Evolutionary conservation across 208 protist species (phyloP).

Genomic region (Trypanosoma cruzi): DNA sequence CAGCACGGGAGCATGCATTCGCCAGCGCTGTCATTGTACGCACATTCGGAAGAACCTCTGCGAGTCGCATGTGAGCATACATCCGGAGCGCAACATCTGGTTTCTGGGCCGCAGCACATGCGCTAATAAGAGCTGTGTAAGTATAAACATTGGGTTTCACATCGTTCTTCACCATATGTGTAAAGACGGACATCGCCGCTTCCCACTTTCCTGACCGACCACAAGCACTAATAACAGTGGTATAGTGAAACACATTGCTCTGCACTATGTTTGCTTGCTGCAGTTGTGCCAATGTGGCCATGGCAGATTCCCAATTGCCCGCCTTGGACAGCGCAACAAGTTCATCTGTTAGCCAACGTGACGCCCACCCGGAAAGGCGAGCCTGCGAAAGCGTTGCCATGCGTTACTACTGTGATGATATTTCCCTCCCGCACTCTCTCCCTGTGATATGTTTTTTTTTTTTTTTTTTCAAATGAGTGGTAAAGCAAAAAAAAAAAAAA

Average conservation of each 20-base stretch:
- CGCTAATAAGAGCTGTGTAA: constrained; percentile 78
- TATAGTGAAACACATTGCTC: constrained; percentile 92
- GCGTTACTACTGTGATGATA: constrained; percentile 1
- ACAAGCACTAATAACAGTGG: constrained; percentile 83
- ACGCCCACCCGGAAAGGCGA: constrained; percentile 66
- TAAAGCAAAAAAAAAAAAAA: not conserved
- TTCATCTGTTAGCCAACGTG: constrained; percentile 89
- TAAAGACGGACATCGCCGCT: constrained; percentile 60
- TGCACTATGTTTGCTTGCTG: constrained; percentile 71
- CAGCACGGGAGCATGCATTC: constrained; percentile 51
- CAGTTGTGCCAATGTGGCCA: constrained; percentile 63
- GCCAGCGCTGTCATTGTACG: constrained; percentile 79
- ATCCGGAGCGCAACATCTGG: constrained; percentile 63
- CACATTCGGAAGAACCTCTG: constrained; percentile 78
- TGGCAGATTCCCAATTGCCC: constrained; percentile 83
- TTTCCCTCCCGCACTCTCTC: no score
- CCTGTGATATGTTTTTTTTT: no score
- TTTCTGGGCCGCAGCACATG: constrained; percentile 53
- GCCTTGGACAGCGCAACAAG: constrained; percentile 64
- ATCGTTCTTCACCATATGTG: constrained; percentile 69
- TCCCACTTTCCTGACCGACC: constrained; percentile 70
- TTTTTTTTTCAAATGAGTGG: not conserved
- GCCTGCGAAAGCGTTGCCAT: constrained; percentile 75
- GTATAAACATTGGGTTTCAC: constrained; percentile 89
- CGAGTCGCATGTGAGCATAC: constrained; percentile 80